Evolutionary conservation across 2,329 filamentous ascomycete genomes (phyloP).

Genomic region (Diaporthe ilicicola): DNA sequence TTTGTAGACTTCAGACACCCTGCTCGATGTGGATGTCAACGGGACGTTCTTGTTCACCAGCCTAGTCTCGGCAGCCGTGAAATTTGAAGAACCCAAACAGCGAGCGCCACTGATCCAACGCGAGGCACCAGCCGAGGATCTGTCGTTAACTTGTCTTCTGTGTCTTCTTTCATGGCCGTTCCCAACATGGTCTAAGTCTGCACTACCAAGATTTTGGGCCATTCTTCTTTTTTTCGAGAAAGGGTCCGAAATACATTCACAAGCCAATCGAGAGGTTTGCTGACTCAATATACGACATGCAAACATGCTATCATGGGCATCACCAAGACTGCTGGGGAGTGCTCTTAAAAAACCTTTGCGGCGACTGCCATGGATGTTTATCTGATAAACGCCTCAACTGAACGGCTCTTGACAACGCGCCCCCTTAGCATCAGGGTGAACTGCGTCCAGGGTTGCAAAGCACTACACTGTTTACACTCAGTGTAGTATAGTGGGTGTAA

Average conservation of each 20-base stretch:
- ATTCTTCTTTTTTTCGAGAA: no score
- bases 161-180: conserved; percentile 20
- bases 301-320: conserved; percentile 26
- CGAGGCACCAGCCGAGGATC: conserved; percentile 11
- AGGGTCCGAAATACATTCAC: no score
- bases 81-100: conserved; percentile 4
- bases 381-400: not conserved
- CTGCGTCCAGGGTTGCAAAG: no score
- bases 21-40: conserved; percentile 23
- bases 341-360: no score
- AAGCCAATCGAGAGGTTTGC: no score
- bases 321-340: conserved; percentile 26
- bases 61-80: conserved; percentile 22
- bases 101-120: not conserved
- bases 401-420: conserved; percentile 25
- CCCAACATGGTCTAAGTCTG: conserved; percentile 20
- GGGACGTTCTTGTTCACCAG: conserved; percentile 23
- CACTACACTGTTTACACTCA: no score
- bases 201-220: no score
- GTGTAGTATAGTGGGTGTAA: no score
- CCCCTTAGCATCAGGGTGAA: conserved; percentile 18
- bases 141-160: conserved; percentile 5
- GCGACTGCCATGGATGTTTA: not conserved
- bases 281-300: conserved; percentile 14
- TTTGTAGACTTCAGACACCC: conserved; percentile 28